These are phyloP conservation scores for Piper betle DNA, from an alignment of 164 flowering plant species.

Conservation along the genomic window DNA sequence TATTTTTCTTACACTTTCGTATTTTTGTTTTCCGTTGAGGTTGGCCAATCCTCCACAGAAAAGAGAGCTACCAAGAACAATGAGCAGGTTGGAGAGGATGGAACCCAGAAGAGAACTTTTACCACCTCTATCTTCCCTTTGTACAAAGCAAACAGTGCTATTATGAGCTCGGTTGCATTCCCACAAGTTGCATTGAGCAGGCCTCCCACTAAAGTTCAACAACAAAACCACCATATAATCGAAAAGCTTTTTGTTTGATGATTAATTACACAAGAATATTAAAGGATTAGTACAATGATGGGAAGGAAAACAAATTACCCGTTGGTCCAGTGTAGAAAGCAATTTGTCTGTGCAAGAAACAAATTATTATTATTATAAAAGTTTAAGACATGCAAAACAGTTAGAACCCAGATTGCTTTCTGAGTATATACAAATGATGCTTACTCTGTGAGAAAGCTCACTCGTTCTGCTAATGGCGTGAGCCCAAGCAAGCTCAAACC, in stretches of 20 bases:
- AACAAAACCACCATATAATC: not conserved
- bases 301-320: slow-evolving; percentile 26
- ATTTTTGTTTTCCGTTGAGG: slow-evolving; percentile 46
- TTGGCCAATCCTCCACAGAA: slow-evolving; percentile 74
- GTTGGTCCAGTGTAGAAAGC: slow-evolving; percentile 82
- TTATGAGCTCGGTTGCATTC: slow-evolving; percentile 93
- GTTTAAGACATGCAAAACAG: not conserved
- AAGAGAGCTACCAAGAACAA: slow-evolving; percentile 85
- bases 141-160: slow-evolving; percentile 62
- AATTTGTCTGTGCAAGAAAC: slow-evolving; percentile 59
- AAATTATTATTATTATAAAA: no score
- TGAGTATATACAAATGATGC: slow-evolving; percentile 3
- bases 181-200: slow-evolving; percentile 95
- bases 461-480: slow-evolving; percentile 81
- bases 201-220: slow-evolving; percentile 59
- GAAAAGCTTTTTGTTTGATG: no score
- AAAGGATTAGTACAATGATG: not conserved
- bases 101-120: slow-evolving; percentile 83
- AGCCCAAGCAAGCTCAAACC: slow-evolving; percentile 78
- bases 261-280: not conserved
- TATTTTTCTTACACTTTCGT: slow-evolving; percentile 46
- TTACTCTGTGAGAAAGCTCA: slow-evolving; percentile 95
- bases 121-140: slow-evolving; percentile 52
- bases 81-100: slow-evolving; percentile 74
- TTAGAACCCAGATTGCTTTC: no score